Evolutionary conservation across 1,139 yeast species (phyloP), one percentile per base, ranked within the genome.

Genomic region (Saccharomyces pastorianus): DNA sequence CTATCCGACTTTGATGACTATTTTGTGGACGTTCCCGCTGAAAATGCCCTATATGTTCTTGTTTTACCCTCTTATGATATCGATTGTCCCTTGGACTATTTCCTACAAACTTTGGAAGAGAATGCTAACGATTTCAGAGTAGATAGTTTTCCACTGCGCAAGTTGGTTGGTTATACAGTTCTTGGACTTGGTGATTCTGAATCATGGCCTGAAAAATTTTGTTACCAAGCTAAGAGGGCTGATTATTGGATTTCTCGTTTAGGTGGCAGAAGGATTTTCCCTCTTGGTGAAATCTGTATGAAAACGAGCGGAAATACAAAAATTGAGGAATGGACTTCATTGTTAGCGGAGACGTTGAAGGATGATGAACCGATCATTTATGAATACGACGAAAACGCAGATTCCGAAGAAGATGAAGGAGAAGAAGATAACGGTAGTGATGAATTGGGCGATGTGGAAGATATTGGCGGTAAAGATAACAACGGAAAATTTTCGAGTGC

Each of bases 51-150:
- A n/a, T 90, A 88, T 64, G 67, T 91, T 26, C 63, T 90, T 59
- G 88, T 90, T 14, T 75, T 90, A 29, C 98, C 98, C 2, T 88
- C 96, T 0, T 90, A 90, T 67, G 97, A 89, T 63, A 87, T 91
- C 0, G 97, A 90, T 69, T 87, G 95, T 1, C 96, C 97, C 9
- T 78, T 91, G 50, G 98, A 90, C 69, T 90, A 83, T 66, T 89
- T 89, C 69, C 74, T 90, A 56, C 95, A 88, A 64, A 84, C 88
- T 52, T 74, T 90, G 61, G 77, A 81, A 58, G 97, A 90, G 55
- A 88, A 95, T 0, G 82, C 81, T 59, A 84, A 85, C 59, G 97
- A 90, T 68, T 89, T 88, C 73, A 76, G 97, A 61, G 80, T 90
- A 48, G 96, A 89, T 64, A 87, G 88, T 56, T 83, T 81, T 61